Percentiles rank a stretch among this genome's conserved stretches.
Evolutionary conservation across 164 flowering plant genomes (phyloP).

Genomic region (Annona squamosa): DNA sequence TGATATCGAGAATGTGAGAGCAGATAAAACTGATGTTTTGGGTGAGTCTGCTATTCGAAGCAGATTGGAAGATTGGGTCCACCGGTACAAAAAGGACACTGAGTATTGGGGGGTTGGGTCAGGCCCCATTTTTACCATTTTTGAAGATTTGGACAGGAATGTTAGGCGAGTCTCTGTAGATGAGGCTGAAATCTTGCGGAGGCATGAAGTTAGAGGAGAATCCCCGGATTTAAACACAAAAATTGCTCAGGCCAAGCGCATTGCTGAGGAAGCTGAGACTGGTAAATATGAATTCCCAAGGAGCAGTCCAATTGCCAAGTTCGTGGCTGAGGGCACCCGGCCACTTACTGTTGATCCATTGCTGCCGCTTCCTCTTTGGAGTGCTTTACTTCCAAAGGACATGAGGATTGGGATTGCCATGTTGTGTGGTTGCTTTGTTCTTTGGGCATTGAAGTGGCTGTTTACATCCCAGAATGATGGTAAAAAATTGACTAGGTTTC

Average conservation of each 20-base stretch:
- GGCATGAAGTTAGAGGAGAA: constrained; percentile 30
- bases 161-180: constrained; percentile 47
- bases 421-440: constrained; percentile 37
- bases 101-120: constrained; percentile 79
- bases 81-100: constrained; percentile 56
- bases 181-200: constrained; percentile 59
- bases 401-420: constrained; percentile 34
- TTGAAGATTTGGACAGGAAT: constrained; percentile 47
- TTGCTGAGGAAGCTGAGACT: constrained; percentile 59
- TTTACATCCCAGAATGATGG: constrained; percentile 23
- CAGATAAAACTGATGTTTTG: constrained; percentile 14
- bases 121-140: constrained; percentile 55
- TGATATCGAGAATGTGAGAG: constrained; percentile 1
- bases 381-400: constrained; percentile 23
- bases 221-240: constrained; percentile 31
- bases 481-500: constrained; percentile 33
- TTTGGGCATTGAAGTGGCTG: constrained; percentile 40
- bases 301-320: constrained; percentile 60
- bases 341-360: constrained; percentile 23
- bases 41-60: constrained; percentile 37
- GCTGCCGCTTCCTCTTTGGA: constrained; percentile 19
- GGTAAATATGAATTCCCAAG: constrained; percentile 48
- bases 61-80: constrained; percentile 58
- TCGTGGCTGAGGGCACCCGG: constrained; percentile 35
- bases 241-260: constrained; percentile 37